Evolutionary conservation across 129 eudicot genomes (phyloP), one percentile per base, ranked within the genome.

Genomic region (Artemisia tridentata): DNA sequence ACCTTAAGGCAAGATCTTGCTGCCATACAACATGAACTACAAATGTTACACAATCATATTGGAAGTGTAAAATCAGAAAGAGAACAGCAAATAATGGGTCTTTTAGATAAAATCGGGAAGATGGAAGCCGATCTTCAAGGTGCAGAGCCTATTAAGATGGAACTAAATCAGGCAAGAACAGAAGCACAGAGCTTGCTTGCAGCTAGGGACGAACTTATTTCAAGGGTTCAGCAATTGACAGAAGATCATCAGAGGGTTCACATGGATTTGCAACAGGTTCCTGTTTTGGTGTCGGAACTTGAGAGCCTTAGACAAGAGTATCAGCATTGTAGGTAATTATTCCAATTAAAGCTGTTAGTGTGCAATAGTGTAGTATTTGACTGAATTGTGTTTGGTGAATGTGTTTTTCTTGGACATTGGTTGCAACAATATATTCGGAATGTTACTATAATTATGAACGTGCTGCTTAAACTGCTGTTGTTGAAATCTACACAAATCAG

Each of bases 1-100:
- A 83, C 84, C 78, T 75, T 88, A 54, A 86, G 98, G 69, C 96
- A 86, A 72, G 95, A 92, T 59, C 84, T 92, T 63, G 96, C 98
- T 48, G 81, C 95, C 34, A 82, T 88, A 69, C 90, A 88, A 78
- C 86, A 88, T 63, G 98, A 92, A 72, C 81, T 88, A 64, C 88
- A 86, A 61, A 79, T 85, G 81, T 27, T 88, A 57, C 87, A 85
- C 72, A 80, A 80, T 76, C 96, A 85, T 16, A 79, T 86, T 48
- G 89, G 82, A 13, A 82, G 74, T 17, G 47, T 78, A 58, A 85
- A 83, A 71, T 68, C 89, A 8, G 95, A 92, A 63, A 92, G 82
- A 69, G 96, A 92, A 70, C 96, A 88, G 45, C 89, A 88, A 59
- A 83, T 73, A 54, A 86, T 81, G 79, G 83, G 83, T 1, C 79